A percentile compares a stretch with the other conserved stretches of the same genome.
These are phyloP conservation scores for Ophiostoma quercus DNA, from an alignment of 2,329 filamentous ascomycete genomes.

Conservation along the genomic window DNA sequence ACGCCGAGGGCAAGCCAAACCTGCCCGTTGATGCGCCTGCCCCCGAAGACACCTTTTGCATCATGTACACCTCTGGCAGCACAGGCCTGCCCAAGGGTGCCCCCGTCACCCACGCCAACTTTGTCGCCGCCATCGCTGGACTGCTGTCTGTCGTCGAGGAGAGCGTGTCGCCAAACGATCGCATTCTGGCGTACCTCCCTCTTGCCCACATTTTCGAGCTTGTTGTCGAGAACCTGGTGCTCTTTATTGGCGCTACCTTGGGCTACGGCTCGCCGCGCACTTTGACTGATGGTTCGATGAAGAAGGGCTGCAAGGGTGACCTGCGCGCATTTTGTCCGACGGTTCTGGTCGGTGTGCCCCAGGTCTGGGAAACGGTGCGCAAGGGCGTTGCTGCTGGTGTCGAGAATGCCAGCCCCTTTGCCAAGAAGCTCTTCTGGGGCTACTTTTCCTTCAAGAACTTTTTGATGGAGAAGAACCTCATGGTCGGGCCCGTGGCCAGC, in stretches of 20 bases:
- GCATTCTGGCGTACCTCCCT: constrained; percentile 83
- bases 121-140: constrained; percentile 79
- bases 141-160: constrained; percentile 71
- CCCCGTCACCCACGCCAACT: constrained; percentile 71
- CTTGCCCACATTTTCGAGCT: constrained; percentile 96
- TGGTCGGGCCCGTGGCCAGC: constrained; percentile 50
- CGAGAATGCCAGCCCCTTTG: constrained; percentile 62
- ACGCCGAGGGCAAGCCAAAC: constrained; percentile 61
- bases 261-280: constrained; percentile 91
- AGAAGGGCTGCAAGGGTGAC: constrained; percentile 81
- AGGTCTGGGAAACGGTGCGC: constrained; percentile 95
- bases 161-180: constrained; percentile 71
- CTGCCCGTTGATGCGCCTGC: constrained; percentile 63
- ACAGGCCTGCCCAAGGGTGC: constrained; percentile 88
- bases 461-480: constrained; percentile 52
- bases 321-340: constrained; percentile 89
- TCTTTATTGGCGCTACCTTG: constrained; percentile 86
- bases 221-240: constrained; percentile 83
- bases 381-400: constrained; percentile 86
- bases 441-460: constrained; percentile 56
- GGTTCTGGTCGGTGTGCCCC: constrained; percentile 87
- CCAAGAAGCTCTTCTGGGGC: constrained; percentile 71
- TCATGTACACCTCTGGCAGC: constrained; percentile 83
- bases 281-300: constrained; percentile 73
- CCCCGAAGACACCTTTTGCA: constrained; percentile 74